Evolutionary conservation across 2,329 filamentous ascomycete genomes (phyloP).

Genomic region (Triangularia setosa): DNA sequence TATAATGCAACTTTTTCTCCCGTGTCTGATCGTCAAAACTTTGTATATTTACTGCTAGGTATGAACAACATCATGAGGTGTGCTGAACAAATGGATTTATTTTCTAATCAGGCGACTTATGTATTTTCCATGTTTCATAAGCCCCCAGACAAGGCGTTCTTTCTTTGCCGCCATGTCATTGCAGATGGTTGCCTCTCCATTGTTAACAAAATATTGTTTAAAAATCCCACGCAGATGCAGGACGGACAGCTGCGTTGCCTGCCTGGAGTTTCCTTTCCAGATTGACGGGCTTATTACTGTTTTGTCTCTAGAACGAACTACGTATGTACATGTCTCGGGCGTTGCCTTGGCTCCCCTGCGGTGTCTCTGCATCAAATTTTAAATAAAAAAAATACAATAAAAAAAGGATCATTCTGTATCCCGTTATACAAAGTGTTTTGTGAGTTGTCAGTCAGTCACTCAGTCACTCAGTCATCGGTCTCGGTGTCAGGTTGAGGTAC

Average conservation of each 20-base stretch:
- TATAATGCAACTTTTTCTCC: neutral
- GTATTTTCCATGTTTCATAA: too few relatives aligned
- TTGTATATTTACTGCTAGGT: neutral
- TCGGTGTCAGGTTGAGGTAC: neutral
- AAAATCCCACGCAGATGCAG: too few relatives aligned
- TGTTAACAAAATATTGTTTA: neutral
- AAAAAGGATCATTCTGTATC: too few relatives aligned
- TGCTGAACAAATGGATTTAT: too few relatives aligned
- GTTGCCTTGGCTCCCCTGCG: neutral
- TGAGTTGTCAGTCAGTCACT: too few relatives aligned
- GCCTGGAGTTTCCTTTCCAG: neutral
- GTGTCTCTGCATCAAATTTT: neutral
- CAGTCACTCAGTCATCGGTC: too few relatives aligned
- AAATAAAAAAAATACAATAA: neutral
- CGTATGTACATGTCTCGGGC: neutral
- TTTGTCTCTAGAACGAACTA: neutral
- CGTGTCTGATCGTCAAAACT: neutral
- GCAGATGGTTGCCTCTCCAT: too few relatives aligned
- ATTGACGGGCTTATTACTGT: too few relatives aligned
- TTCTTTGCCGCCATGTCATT: too few relatives aligned
- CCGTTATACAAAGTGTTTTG: neutral
- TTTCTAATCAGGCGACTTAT: too few relatives aligned
- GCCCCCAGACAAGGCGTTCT: too few relatives aligned
- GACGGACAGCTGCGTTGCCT: neutral
- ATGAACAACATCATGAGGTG: neutral